Base-by-base conservation (phyloP, 2,329 filamentous ascomycete species). In the Emericellopsis atlantica region DNA sequence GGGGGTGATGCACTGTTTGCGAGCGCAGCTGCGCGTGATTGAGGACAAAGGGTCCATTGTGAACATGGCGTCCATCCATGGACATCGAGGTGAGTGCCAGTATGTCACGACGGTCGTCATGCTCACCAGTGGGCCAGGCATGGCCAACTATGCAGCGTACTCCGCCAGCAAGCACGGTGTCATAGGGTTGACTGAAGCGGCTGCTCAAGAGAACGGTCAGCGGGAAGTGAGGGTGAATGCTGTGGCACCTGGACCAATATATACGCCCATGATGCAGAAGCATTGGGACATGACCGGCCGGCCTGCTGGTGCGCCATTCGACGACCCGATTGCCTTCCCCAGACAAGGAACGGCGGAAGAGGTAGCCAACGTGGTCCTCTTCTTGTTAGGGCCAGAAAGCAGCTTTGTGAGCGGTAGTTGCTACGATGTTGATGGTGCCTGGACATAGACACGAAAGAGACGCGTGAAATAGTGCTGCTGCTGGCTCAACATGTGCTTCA, bases 1-100 rank as follows among this genome's bases (percentile, higher is more conserved):
- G 8, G 69, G 69, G n/a, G 64, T 59, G 33, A 70, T 71, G 67
- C 67, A 70, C 50, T 70, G 66, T 45, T 46, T 72, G 46, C 59
- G 68, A 32, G 66, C 65, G 26, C 55, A 67, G 54, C 56, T 70
- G 57, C 60, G 18, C 53, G 64, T 47, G 34, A 51, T 57, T 38
- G 48, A 42, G 23, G 47, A 58, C 31, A 65, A 69, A 2, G 72
- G 72, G 7, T 74, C 72, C 44, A 76, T 80, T 49, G 75, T 80
- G 41, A 79, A 75, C 50, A 62, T 72, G 23, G 61, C 68, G 22
- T 74, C 68, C 36, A 69, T 60, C 40, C 55, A 59, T 40, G 55
- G 56, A 24, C 49, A 70, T 29, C 66, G 71, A 32, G 73, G 73
- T 49, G 49, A 12, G 54, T 51, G 36, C 15, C 36, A 31, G 32